These are phyloP conservation scores for Pseudogymnoascus destructans DNA, from an alignment of 2,329 filamentous ascomycete species.

Conservation along the genomic window DNA sequence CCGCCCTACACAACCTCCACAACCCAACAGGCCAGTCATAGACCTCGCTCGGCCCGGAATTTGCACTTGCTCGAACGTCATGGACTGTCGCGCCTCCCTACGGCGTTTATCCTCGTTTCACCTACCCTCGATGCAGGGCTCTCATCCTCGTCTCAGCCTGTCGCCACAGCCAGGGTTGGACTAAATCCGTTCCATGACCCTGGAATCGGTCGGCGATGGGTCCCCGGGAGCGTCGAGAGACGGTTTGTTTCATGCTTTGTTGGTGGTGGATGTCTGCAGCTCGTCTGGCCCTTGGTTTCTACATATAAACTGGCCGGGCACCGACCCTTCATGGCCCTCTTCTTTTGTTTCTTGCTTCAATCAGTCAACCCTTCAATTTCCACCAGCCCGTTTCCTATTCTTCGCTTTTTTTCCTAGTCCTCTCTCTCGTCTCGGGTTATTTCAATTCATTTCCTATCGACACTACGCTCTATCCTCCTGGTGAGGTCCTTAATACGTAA, in stretches of 20 bases:
- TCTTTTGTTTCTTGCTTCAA: constrained; percentile 15
- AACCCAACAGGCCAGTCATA: not conserved
- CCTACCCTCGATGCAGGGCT: not conserved
- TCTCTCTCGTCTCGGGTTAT: constrained; percentile 3
- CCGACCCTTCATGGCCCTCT: constrained; percentile 16
- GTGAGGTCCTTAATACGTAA: constrained; percentile 22
- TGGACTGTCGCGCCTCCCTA: not conserved
- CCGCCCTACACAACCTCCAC: not conserved
- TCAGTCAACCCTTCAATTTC: constrained; percentile 18
- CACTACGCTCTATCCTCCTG: constrained; percentile 19
- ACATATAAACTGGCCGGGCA: constrained; percentile 21
- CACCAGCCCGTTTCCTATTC: constrained; percentile 18
- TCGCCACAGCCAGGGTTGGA: constrained; percentile 4
- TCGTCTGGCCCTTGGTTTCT: constrained; percentile 8
- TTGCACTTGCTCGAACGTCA: not conserved
- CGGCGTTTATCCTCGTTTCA: constrained; percentile 9
- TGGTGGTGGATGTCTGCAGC: not conserved
- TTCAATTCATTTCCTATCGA: constrained; percentile 11
- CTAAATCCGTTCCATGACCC: constrained; percentile 6
- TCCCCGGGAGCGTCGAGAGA: constrained; percentile 1
- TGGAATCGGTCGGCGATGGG: constrained; percentile 2
- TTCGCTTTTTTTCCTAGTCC: constrained; percentile 15
- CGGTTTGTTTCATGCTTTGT: constrained; percentile 6
- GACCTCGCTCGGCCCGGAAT: not conserved
- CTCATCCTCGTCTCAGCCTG: not conserved